Percentiles rank a stretch among this genome's conserved stretches.
Evolutionary conservation across 2,329 filamentous ascomycete species (phyloP).

Genomic region (Neocatenulostroma microsporum): DNA sequence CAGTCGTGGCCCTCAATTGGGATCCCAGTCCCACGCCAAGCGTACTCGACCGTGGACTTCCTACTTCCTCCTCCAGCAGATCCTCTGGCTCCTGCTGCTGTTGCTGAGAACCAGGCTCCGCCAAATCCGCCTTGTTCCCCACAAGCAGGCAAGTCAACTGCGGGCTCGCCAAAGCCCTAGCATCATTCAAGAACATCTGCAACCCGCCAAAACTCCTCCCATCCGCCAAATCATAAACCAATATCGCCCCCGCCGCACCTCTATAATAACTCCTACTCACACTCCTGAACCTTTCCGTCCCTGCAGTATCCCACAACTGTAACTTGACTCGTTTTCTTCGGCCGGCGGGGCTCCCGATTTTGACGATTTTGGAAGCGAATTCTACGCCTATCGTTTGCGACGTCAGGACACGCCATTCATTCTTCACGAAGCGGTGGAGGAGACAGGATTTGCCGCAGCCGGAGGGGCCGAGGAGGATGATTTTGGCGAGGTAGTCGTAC

Average conservation of each 20-base stretch:
- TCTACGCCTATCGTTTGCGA: constrained; percentile 98
- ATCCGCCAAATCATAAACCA: constrained; percentile 89
- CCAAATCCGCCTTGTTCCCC: constrained; percentile 84
- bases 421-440: constrained; percentile 90
- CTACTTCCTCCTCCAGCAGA: constrained; percentile 13
- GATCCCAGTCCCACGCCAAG: constrained; percentile 15
- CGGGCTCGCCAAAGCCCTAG: constrained; percentile 79
- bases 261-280: constrained; percentile 94
- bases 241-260: constrained; percentile 84
- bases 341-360: constrained; percentile 69
- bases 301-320: constrained; percentile 93
- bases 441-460: constrained; percentile 94
- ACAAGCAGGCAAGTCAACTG: constrained; percentile 78
- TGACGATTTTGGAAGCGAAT: constrained; percentile 94
- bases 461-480: constrained; percentile 88
- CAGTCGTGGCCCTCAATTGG: constrained; percentile 63
- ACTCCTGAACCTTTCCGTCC: constrained; percentile 91
- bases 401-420: constrained; percentile 84
- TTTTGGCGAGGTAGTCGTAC: constrained; percentile 98
- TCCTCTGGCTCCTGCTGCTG: too few relatives aligned
- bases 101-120: constrained; percentile 34
- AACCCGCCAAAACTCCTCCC: constrained; percentile 67
- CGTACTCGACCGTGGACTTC: constrained; percentile 11
- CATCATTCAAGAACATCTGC: constrained; percentile 86
- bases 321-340: constrained; percentile 87